Percentiles rank a stretch among this genome's conserved stretches.
Conservation (phyloP, 139 green algal genomes). For the Chlorella sp. region DNA sequence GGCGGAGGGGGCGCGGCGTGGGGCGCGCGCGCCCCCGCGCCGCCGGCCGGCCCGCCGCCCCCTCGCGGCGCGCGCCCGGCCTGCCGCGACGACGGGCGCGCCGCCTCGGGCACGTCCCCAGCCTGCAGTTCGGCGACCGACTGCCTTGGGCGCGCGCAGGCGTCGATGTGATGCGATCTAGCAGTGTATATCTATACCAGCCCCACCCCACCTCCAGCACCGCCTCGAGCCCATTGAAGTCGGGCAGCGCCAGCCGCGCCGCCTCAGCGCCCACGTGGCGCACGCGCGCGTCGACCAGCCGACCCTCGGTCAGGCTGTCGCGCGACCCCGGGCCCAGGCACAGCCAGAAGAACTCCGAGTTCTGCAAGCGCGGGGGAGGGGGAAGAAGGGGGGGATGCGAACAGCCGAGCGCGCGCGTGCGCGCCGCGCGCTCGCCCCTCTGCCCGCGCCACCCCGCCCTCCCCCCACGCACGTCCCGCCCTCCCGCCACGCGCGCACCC, state of each 20-base stretch:
- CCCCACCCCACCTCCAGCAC: constrained; percentile 37
- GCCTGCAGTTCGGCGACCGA: no score
- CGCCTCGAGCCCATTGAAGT: constrained; percentile 53
- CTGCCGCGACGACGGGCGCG: no score
- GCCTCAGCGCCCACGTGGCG: constrained; percentile 13
- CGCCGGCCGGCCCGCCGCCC: no score
- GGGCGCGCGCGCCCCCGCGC: no score
- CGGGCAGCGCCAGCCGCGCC: constrained; percentile 26
- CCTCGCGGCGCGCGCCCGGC: no score
- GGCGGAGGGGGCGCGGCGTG: no score
- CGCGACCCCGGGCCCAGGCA: constrained; percentile 52
- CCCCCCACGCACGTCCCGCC: not conserved
- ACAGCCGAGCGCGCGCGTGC: not conserved
- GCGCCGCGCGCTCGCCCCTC: not conserved
- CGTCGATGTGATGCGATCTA: no score
- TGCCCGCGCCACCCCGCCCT: not conserved
- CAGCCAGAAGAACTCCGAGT: constrained; percentile 68
- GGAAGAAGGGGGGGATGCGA: no score
- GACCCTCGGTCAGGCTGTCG: constrained; percentile 49
- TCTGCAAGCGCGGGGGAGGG: not conserved
- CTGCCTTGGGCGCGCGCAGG: no score
- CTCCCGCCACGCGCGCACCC: not conserved
- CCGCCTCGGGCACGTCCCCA: no score
- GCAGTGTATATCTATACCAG: no score
- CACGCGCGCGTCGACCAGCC: constrained; percentile 52